phyloP scores from a whole-genome alignment of 2,329 filamentous ascomycete species.

The Colletotrichum spaethianum region DNA sequence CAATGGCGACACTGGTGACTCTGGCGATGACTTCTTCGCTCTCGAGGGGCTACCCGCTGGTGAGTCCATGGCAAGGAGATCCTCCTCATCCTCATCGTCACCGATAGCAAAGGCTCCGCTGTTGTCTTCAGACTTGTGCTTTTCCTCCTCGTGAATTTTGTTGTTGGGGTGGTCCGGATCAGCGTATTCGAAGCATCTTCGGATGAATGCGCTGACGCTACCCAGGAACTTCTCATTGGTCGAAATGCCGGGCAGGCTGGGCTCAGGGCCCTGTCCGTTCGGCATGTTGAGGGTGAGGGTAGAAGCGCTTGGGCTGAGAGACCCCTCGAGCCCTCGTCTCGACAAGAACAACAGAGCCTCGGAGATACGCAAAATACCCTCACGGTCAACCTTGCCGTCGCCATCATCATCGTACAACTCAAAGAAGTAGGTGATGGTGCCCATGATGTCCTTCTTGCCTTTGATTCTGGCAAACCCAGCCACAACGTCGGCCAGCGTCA shows the following conservation, averaged over 20 bases:
- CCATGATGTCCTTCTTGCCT: slow-evolving; percentile 96
- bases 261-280: slow-evolving; percentile 56
- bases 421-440: slow-evolving; percentile 97
- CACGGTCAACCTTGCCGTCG: slow-evolving; percentile 92
- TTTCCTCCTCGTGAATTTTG: slow-evolving; percentile 56
- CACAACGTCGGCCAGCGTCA: slow-evolving; percentile 93
- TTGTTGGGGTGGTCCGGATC: slow-evolving; percentile 87
- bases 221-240: slow-evolving; percentile 91
- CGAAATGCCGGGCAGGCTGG: slow-evolving; percentile 66
- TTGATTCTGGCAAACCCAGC: slow-evolving; percentile 92
- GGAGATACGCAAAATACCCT: slow-evolving; percentile 94
- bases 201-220: slow-evolving; percentile 95
- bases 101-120: slow-evolving; percentile 79
- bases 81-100: slow-evolving; percentile 78
- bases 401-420: slow-evolving; percentile 95
- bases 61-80: slow-evolving; percentile 73
- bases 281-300: slow-evolving; percentile 68
- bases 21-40: slow-evolving; percentile 54
- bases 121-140: slow-evolving; percentile 47
- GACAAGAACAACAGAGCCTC: slow-evolving; percentile 95
- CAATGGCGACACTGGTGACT: slow-evolving; percentile 8
- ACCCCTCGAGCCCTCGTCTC: slow-evolving; percentile 85
- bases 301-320: slow-evolving; percentile 76
- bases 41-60: slow-evolving; percentile 58
- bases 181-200: slow-evolving; percentile 97